These are phyloP conservation scores for Canavalia gladiata DNA, from an alignment of 306 rosid genomes.

Conservation along the genomic window DNA sequence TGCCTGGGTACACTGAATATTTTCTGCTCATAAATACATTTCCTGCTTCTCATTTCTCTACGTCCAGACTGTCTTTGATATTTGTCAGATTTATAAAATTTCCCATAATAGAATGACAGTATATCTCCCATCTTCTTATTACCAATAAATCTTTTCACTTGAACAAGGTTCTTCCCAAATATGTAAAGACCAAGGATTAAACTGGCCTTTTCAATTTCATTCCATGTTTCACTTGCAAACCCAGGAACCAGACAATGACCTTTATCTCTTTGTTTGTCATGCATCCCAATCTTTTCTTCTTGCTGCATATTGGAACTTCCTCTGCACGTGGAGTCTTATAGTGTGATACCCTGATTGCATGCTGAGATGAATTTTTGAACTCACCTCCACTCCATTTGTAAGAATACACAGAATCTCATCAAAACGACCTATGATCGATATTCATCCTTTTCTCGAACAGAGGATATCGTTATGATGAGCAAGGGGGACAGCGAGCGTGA, in stretches of 20 bases:
- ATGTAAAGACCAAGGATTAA: conserved; percentile 85
- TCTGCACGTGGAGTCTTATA: no score
- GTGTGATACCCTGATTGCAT: no score
- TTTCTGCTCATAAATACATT: conserved; percentile 70
- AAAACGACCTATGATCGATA: no score
- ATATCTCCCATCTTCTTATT: conserved; percentile 75
- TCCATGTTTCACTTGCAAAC: conserved; percentile 63
- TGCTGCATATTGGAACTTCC: conserved; percentile 40
- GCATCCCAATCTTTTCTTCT: conserved; percentile 49
- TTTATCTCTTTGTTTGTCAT: conserved; percentile 46
- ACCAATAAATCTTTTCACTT: conserved; percentile 73
- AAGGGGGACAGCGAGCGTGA: no score
- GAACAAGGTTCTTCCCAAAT: conserved; percentile 84
- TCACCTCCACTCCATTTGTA: no score
- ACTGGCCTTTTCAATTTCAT: conserved; percentile 71
- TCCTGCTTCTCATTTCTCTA: conserved; percentile 73
- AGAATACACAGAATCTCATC: no score
- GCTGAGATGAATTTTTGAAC: no score
- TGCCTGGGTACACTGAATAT: conserved; percentile 86
- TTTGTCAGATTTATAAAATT: conserved; percentile 73
- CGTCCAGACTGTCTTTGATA: conserved; percentile 79
- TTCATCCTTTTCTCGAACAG: no score
- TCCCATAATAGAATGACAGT: conserved; percentile 87
- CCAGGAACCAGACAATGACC: conserved; percentile 70
- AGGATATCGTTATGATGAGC: no score